These are phyloP conservation scores for Kalmusia sp. DNA, from an alignment of 2,329 filamentous ascomycete genomes.

Conservation along the genomic window DNA sequence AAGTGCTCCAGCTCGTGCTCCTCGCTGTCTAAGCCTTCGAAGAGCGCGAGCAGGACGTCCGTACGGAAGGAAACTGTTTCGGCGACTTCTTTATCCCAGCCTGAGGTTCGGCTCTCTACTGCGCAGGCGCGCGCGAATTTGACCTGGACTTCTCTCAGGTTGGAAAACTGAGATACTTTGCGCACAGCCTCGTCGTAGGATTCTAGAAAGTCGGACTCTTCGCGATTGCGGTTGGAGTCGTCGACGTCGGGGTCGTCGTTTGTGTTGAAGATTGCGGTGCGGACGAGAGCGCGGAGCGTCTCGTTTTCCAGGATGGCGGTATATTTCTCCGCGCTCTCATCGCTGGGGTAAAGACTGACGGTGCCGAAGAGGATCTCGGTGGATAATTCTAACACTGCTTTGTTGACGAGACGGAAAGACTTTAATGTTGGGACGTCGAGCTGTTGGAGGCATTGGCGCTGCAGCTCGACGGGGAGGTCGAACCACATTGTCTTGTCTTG, in stretches of 20 bases:
- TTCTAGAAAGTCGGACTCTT: neutral
- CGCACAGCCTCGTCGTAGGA: neutral
- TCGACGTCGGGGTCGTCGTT: neutral
- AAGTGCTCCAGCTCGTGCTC: slow-evolving; percentile 5
- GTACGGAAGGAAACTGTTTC: slow-evolving; percentile 17
- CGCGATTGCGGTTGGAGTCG: neutral
- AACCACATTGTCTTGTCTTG: neutral
- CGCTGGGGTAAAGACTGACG: neutral
- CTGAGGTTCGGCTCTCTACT: neutral
- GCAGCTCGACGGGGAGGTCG: slow-evolving; percentile 8
- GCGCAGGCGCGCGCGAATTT: neutral
- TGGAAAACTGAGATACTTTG: neutral
- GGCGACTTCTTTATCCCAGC: slow-evolving; percentile 7
- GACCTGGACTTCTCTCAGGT: neutral
- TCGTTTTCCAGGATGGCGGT: slow-evolving; percentile 1
- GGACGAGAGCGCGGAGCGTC: neutral
- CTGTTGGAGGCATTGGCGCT: slow-evolving; percentile 2
- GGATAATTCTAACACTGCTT: neutral
- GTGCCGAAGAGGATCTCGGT: slow-evolving; percentile 3
- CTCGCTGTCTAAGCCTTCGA: slow-evolving; percentile 3
- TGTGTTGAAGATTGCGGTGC: slow-evolving; percentile 8
- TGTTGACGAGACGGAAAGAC: slow-evolving; percentile 7
- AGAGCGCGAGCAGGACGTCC: slow-evolving; percentile 12
- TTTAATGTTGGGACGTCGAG: slow-evolving; percentile 1
- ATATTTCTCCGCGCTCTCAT: slow-evolving; percentile 2